Base-by-base conservation (phyloP, 352 stramenopile species). In the Globisporangium emineosum region DNA sequence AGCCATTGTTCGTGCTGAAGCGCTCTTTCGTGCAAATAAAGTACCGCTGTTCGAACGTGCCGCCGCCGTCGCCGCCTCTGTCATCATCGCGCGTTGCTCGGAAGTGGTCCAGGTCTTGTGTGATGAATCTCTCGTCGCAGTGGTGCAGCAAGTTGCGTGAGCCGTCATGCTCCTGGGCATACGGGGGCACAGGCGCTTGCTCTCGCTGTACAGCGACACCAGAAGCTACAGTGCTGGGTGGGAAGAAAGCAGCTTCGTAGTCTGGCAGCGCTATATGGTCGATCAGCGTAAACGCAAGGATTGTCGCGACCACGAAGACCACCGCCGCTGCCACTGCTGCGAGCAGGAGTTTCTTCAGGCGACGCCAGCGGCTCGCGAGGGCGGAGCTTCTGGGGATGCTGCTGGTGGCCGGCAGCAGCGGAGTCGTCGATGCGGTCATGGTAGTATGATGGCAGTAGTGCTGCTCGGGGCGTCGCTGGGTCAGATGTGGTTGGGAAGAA, bases 1-100 rank as follows among this genome's bases (percentile, higher is more conserved):
- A 21, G 23, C 47, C 47, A 21, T 64, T 90, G 70, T 54, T 33
- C 49, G 49, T 5, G 13, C 33, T n/a, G 49, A 55, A 55, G 13
- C 25, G 9, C 25, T 55, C 49, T 17, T n/a, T 19, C 15, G 49
- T 10, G 67, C 89, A 97, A 23, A 97, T 74, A 64, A 97, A 97
- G 73, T 96, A 97, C 55, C 91, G 84, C 67, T 97, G 79, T 64
- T 88, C 64, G 73, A 89, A 97, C 7, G 71, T 93, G 49, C 25
- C 23, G 73, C 70, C 21, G 72, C 77, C 25, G 19, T 21, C 15
- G 15, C 6, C n/a, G 15, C 3, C 37, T 4, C 5, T 8, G 19
- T 5, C 35, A n/a, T 45, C 15, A 45, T 45, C 15, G 37, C 37
- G 37, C 15, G 37, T 21, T n/a, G 78, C 71, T 56, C 83, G 71